A percentile compares a stretch with the other conserved stretches of the same genome.
These are phyloP conservation scores for Ambrosiella beaveri DNA, from an alignment of 2,329 filamentous ascomycete species.

Conservation along the genomic window DNA sequence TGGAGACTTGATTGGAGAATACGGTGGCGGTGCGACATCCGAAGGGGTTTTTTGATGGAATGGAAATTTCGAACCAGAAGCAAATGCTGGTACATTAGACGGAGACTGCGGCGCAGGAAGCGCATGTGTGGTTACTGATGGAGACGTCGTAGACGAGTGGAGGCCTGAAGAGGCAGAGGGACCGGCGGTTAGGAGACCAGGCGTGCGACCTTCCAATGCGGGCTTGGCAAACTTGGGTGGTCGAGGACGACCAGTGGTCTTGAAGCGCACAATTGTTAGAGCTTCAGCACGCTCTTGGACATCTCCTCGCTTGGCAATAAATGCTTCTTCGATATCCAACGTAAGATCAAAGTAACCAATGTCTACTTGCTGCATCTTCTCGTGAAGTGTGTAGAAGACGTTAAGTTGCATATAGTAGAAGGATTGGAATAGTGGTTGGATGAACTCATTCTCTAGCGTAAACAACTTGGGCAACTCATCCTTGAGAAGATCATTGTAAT, in stretches of 20 bases:
- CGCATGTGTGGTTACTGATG: slow-evolving; percentile 14
- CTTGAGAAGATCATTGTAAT: slow-evolving; percentile 95
- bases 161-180: slow-evolving; percentile 16
- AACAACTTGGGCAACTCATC: slow-evolving; percentile 90
- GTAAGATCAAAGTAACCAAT: slow-evolving; percentile 96
- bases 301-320: slow-evolving; percentile 73
- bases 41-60: slow-evolving; percentile 20
- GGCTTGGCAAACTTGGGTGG: slow-evolving; percentile 43
- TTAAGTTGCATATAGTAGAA: slow-evolving; percentile 99
- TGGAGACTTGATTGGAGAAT: slow-evolving; percentile 30
- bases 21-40: slow-evolving; percentile 51
- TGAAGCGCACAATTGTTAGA: slow-evolving; percentile 76
- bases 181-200: slow-evolving; percentile 35
- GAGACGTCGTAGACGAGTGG: slow-evolving; percentile 15
- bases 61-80: slow-evolving; percentile 14
- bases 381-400: slow-evolving; percentile 95
- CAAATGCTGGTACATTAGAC: slow-evolving; percentile 6
- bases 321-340: slow-evolving; percentile 79
- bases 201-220: slow-evolving; percentile 30
- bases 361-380: slow-evolving; percentile 92
- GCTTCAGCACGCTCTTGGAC: slow-evolving; percentile 72
- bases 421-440: slow-evolving; percentile 89
- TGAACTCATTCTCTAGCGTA: slow-evolving; percentile 77
- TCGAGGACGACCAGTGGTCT: slow-evolving; percentile 58
- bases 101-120: slow-evolving; percentile 18